Base-by-base conservation (phyloP, 371 early-diverging fungal genomes). In the Actinomortierella ambigua region DNA sequence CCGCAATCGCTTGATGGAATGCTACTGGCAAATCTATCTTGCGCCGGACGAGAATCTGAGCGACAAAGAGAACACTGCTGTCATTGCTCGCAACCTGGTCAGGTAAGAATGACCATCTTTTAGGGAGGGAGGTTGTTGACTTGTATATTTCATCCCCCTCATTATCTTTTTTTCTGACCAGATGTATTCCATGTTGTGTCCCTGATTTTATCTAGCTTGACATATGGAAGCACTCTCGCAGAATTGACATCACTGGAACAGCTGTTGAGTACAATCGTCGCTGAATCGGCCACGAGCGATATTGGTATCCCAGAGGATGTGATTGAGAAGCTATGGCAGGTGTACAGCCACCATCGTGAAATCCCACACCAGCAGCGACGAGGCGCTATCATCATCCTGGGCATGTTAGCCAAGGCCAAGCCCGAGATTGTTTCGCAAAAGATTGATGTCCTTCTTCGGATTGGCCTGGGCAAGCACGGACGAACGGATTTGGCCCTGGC, bases 191-290 rank as follows among this genome's bases (percentile, higher is more conserved):
- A n/a, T n/a, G n/a, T n/a, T n/a, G n/a, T n/a, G n/a, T n/a, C n/a
- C n/a, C n/a, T n/a, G n/a, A n/a, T 24, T 14, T n/a, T 9, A 6
- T 26, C 15, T 55, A 89, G 89, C 24, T 75, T 97, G 49, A 95
- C 96, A 0, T 87, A 85, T 67, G 84, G 88, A 47, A 90, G 95
- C 3, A 93, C 90, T 4, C 76, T 97, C 57, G 95, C 98, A 0
- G 97, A 98, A 65, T 77, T 95, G 42, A 96, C 95, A 0, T 98
- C 97, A 2, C 78, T 98, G 42, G 97, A 98, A 65, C 92, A 95
- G 65, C 76, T 98, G 1, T 63, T 98, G 20, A 86, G 87, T 28
- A 84, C 85, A 1, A 80, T 97, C 66, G 87, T 93, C 79, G 70
- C 75, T 5, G 85, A 85, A 27, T 75, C 78, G 18, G 56, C 73